Base-by-base conservation (phyloP, 2,329 filamentous ascomycete species). In the Neophaeococcomyces aloes region DNA sequence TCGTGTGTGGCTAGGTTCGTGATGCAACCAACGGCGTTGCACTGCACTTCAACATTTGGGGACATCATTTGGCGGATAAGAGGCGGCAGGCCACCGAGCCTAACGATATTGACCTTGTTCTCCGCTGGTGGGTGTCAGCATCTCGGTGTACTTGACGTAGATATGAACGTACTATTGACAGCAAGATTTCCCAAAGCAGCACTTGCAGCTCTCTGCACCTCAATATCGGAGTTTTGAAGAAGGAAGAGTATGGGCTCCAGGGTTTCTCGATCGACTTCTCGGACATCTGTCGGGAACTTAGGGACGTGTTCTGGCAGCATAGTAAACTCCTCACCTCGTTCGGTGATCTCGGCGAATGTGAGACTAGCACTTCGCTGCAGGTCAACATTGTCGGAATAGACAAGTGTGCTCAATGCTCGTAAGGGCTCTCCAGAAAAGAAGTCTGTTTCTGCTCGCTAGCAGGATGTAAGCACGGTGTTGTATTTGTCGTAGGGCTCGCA, bases 1-100 rank as follows among this genome's bases (percentile, higher is more conserved):
- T 98, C 91, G 59, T 98, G 91, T 2, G 91, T 98, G 43, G 91
- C 91, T 45, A 98, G 69, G 61, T 98, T 98, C 35, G 91, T 98
- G 63, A 98, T 98, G 69, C 91, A 98, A 40, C 91, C 91, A 48
- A 98, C 91, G 33, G 91, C 91, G 64, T 98, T 98, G 72, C 91
- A 98, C 66, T 98, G 91, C 19, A 98, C 91, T 63, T 98, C 91
- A 55, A 98, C 91, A 57, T 98, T 98, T 36, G 83, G 78, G 45
- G 89, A 96, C 68, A 93, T 86, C 91, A 98, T 98, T 67, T 98
- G 91, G 53, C 86, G 83, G 65, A 96, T 98, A 48, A 98, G 75
- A 42, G 91, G 89, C 42, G 80, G 80, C 48, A 98, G 75, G 19
- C 91, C 91, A 46, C 88, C 88, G 13, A 98, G 78, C 53, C 86